These are phyloP conservation scores for Chalciporus piperatus DNA, from an alignment of 768 basidiomycete genomes.

Conservation along the genomic window DNA sequence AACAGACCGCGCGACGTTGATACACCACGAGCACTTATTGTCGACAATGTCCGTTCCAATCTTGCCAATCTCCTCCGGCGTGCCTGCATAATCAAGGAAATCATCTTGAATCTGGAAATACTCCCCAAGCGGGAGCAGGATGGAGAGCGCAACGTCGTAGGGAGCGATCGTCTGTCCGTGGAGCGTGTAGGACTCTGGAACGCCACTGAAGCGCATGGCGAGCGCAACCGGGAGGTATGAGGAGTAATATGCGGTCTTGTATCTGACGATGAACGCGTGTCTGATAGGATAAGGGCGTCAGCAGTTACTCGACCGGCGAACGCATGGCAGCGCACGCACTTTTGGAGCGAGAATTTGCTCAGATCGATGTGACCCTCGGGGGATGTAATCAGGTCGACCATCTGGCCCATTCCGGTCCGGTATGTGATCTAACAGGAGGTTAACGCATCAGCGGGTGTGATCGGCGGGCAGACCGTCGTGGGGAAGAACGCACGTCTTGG, in stretches of 20 bases:
- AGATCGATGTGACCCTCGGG: constrained; percentile 91
- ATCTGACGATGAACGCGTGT: too few species aligned
- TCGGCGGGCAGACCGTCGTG: too few species aligned
- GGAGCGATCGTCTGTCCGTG: constrained; percentile 45
- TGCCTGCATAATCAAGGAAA: constrained; percentile 88
- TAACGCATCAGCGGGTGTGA: neutral
- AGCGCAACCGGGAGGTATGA: constrained; percentile 98
- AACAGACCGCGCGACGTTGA: constrained; percentile 77
- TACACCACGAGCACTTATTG: constrained; percentile 98
- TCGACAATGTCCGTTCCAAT: constrained; percentile 97
- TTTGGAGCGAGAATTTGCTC: constrained; percentile 83
- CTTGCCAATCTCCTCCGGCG: constrained; percentile 91
- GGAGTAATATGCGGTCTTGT: too few species aligned
- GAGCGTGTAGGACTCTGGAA: constrained; percentile 50
- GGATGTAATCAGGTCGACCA: constrained; percentile 94
- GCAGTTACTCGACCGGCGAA: too few species aligned
- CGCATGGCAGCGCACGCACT: constrained; percentile 32
- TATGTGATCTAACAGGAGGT: constrained; percentile 50
- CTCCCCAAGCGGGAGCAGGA: constrained; percentile 90
- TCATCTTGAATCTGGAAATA: constrained; percentile 99
- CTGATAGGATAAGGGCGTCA: too few species aligned
- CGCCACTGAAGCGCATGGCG: constrained; percentile 75
- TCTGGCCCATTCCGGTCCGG: constrained; percentile 94
- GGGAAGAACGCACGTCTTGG: too few species aligned
- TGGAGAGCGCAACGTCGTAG: constrained; percentile 72